Evolutionary conservation across 352 stramenopile species (phyloP).

Genomic region (Phytophthora cryptogea): DNA sequence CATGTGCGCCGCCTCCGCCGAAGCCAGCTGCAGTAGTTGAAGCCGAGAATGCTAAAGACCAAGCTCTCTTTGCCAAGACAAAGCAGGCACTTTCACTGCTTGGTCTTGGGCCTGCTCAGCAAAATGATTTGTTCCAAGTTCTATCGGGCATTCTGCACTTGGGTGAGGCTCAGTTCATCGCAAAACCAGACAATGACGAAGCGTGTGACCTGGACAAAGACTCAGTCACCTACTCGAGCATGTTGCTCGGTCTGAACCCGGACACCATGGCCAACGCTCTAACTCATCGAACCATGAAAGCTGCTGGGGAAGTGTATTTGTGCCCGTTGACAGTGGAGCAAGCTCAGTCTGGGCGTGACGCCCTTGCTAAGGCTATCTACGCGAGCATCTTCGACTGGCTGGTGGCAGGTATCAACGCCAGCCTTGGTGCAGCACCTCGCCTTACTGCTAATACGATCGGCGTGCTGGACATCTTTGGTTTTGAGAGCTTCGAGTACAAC

Average conservation of each 20-base stretch:
- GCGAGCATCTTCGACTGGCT: slow-evolving; percentile 96
- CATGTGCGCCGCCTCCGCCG: slow-evolving; percentile 2
- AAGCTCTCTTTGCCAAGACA: slow-evolving; percentile 65
- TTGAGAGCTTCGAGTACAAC: slow-evolving; percentile 89
- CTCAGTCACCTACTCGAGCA: slow-evolving; percentile 47
- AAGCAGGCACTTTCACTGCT: slow-evolving; percentile 64
- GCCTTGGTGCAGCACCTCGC: slow-evolving; percentile 35
- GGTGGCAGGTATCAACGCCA: slow-evolving; percentile 90
- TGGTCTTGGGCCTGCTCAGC: slow-evolving; percentile 52
- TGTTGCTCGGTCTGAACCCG: slow-evolving; percentile 53
- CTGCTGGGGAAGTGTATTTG: slow-evolving; percentile 66
- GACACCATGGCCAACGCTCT: slow-evolving; percentile 62
- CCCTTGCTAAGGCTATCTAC: slow-evolving; percentile 95
- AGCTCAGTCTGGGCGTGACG: slow-evolving; percentile 86
- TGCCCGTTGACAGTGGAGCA: slow-evolving; percentile 69
- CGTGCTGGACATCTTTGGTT: slow-evolving; percentile 92
- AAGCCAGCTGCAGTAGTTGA: slow-evolving; percentile 34
- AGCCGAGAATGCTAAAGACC: slow-evolving; percentile 44
- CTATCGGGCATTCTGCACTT: slow-evolving; percentile 83
- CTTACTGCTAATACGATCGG: slow-evolving; percentile 58
- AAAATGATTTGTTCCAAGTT: slow-evolving; percentile 68
- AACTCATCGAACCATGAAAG: slow-evolving; percentile 71
- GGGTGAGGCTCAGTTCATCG: slow-evolving; percentile 64
- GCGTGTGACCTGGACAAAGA: slow-evolving; percentile 43
- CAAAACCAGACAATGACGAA: slow-evolving; percentile 59